These are phyloP conservation scores for Globisporangium heterothallicum DNA, from an alignment of 352 stramenopile genomes.

Conservation along the genomic window DNA sequence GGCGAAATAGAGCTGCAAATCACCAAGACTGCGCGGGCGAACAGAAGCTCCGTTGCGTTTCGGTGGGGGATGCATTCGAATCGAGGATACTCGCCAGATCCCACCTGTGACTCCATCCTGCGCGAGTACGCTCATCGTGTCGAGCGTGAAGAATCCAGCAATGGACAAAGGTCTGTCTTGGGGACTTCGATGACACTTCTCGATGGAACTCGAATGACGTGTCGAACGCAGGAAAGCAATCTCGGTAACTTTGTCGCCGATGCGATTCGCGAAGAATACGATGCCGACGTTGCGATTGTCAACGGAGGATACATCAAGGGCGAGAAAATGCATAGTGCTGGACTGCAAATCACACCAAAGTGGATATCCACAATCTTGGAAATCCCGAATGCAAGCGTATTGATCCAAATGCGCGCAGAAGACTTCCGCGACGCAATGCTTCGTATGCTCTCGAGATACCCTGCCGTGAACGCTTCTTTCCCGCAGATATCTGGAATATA, in stretches of 20 bases:
- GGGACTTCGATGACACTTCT: conserved; percentile 1
- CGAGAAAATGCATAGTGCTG: conserved; percentile 1
- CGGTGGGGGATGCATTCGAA: conserved; percentile 7
- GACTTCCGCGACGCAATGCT: background rate
- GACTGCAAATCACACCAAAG: conserved; percentile 3
- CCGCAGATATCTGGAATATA: conserved; percentile 6
- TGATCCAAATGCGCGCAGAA: background rate
- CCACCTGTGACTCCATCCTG: background rate
- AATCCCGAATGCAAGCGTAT: background rate
- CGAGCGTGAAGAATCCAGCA: background rate
- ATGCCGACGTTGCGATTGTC: conserved; percentile 2
- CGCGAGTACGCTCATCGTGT: background rate
- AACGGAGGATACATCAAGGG: conserved; percentile 4
- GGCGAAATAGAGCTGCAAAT: conserved; percentile 65
- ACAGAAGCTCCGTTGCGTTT: background rate
- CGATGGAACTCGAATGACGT: conserved; percentile 8
- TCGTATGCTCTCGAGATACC: background rate
- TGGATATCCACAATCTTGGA: background rate
- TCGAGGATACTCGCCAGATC: background rate
- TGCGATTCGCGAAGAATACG: background rate
- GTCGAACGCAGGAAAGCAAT: conserved; percentile 8
- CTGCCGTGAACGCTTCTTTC: background rate
- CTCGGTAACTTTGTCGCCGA: conserved; percentile 8
- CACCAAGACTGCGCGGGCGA: conserved; percentile 2
- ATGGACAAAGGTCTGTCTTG: background rate